A percentile compares a stretch with the other conserved stretches of the same genome.
phyloP scores from a whole-genome alignment of 2,329 filamentous ascomycete genomes.

The Emmonsiellopsis sp. region DNA sequence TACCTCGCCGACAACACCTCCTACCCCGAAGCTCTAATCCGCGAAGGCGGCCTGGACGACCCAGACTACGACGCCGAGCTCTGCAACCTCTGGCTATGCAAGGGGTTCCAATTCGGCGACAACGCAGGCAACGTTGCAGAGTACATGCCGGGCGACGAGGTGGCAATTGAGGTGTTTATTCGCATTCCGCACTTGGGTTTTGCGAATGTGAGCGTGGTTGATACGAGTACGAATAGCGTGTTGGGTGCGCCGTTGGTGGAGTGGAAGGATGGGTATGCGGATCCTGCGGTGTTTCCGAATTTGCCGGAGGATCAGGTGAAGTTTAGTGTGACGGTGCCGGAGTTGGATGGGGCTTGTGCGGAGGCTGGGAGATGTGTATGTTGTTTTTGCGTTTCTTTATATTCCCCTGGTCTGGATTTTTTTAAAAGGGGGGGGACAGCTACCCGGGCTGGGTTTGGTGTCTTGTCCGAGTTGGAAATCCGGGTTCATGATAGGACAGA shows the following conservation, averaged over 20 bases:
- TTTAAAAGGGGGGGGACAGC: not conserved
- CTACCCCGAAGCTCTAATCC: not conserved
- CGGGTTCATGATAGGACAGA: not conserved
- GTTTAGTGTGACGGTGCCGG: constrained; percentile 25
- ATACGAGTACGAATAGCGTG: constrained; percentile 35
- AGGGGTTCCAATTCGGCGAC: constrained; percentile 50
- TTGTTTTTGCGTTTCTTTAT: not conserved
- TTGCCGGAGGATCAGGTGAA: constrained; percentile 19
- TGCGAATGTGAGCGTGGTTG: constrained; percentile 43
- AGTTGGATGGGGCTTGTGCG: constrained; percentile 19
- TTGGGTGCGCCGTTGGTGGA: constrained; percentile 26
- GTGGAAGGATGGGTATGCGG: constrained; percentile 16
- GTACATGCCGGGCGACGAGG: constrained; percentile 40
- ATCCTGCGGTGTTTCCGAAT: constrained; percentile 23
- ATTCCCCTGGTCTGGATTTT: not conserved
- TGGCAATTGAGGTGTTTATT: constrained; percentile 37
- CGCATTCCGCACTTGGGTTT: constrained; percentile 40
- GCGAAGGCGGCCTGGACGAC: not conserved
- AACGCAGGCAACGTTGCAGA: constrained; percentile 45
- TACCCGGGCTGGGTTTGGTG: not conserved
- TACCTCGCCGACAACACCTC: constrained; percentile 1
- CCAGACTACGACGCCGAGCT: constrained; percentile 38
- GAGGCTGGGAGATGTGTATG: constrained; percentile 20
- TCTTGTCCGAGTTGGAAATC: not conserved
- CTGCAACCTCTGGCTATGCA: constrained; percentile 49